Evolutionary conservation across 2,329 filamentous ascomycete species (phyloP).

Genomic region (Knoxdaviesia capensis): DNA sequence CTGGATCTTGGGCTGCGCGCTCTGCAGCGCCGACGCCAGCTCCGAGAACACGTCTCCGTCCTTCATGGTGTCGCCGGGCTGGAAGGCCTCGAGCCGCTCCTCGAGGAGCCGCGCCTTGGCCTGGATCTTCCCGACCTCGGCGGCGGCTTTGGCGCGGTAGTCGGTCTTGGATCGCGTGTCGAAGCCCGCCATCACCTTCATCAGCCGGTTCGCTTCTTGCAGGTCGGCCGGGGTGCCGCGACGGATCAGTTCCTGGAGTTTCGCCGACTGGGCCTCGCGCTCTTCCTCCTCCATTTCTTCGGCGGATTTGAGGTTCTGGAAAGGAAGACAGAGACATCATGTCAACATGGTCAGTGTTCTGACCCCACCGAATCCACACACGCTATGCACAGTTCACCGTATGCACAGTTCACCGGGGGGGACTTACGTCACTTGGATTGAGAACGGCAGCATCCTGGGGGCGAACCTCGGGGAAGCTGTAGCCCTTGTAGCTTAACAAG

Average conservation of each 20-base stretch:
- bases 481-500: conserved; percentile 88
- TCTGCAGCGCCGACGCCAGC: conserved; percentile 71
- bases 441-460: conserved; percentile 88
- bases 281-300: conserved; percentile 99
- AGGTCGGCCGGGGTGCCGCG: conserved; percentile 80
- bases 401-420: not conserved
- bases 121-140: conserved; percentile 86
- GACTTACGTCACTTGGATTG: conserved; percentile 83
- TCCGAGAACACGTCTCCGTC: conserved; percentile 58
- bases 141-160: conserved; percentile 91
- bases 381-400: not conserved
- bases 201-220: conserved; percentile 89
- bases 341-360: no score
- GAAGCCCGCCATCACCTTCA: conserved; percentile 98
- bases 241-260: conserved; percentile 89
- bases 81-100: conserved; percentile 74
- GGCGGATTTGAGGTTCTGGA: conserved; percentile 75
- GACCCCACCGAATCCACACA: no score
- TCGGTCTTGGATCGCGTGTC: conserved; percentile 92
- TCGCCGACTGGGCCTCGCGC: conserved; percentile 85
- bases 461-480: conserved; percentile 81
- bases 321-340: no score
- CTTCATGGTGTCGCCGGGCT: conserved; percentile 57
- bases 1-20: conserved; percentile 94
- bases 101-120: conserved; percentile 85